Conservation (phyloP, 495 filamentous ascomycete genomes). For the Neurospora sp. region DNA sequence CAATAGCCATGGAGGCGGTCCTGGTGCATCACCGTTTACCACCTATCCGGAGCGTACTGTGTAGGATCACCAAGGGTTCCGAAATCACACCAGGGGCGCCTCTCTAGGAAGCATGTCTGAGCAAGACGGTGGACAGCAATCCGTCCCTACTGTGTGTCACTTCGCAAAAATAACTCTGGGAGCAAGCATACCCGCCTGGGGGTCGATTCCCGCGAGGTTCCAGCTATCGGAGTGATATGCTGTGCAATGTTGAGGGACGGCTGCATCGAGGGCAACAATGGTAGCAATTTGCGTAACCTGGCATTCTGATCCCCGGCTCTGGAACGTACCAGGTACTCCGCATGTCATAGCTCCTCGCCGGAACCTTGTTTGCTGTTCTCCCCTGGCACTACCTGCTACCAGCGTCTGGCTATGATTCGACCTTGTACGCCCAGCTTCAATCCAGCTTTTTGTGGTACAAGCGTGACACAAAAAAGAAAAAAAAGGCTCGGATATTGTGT, state of each 20-base stretch:
- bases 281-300: not conserved
- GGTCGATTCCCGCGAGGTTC: not conserved
- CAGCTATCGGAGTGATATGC: not conserved
- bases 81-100: not conserved
- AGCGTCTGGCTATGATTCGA: constrained; percentile 1
- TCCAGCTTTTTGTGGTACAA: not conserved
- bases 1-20: not conserved
- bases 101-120: not conserved
- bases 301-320: not conserved
- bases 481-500: not conserved
- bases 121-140: not conserved
- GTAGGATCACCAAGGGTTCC: not conserved
- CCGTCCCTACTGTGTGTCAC: not conserved
- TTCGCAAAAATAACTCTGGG: not conserved
- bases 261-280: not conserved
- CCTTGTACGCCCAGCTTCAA: not conserved
- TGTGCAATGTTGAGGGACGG: not conserved
- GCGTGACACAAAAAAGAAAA: not conserved
- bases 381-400: not conserved
- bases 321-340: not conserved
- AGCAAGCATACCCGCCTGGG: not conserved
- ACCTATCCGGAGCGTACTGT: not conserved
- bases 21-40: not conserved
- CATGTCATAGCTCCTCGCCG: not conserved
- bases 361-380: not conserved